Evolutionary conservation across 192 early-diverging fungal species (phyloP).

Genomic region (Phycomyces nitens): DNA sequence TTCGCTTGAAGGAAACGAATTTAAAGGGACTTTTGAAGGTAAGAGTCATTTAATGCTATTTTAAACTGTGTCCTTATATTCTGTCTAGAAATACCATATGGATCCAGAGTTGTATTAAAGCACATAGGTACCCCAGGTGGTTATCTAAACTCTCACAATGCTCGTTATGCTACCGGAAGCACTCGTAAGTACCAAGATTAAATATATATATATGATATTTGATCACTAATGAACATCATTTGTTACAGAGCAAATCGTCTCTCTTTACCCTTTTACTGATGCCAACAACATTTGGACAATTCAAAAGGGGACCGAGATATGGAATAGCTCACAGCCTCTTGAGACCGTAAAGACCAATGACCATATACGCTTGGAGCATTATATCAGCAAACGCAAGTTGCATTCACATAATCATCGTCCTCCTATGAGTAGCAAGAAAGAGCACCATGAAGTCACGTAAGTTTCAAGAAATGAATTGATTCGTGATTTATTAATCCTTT

Average conservation of each 20-base stretch:
- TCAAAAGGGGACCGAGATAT: slow-evolving; percentile 8
- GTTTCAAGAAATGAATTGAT: too few species aligned
- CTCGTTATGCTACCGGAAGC: slow-evolving; percentile 65
- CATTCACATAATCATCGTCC: slow-evolving; percentile 71
- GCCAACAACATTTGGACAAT: slow-evolving; percentile 84
- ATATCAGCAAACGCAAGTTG: slow-evolving; percentile 52
- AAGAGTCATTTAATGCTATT: slow-evolving; percentile 12
- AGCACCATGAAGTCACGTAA: slow-evolving; percentile 65
- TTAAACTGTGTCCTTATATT: not conserved
- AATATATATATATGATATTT: not conserved
- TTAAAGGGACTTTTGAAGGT: slow-evolving; percentile 44
- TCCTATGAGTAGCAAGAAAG: slow-evolving; percentile 59
- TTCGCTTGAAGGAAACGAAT: slow-evolving; percentile 68
- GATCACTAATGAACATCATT: too few species aligned
- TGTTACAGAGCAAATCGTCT: slow-evolving; percentile 74
- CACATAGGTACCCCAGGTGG: slow-evolving; percentile 73
- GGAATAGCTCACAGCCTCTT: slow-evolving; percentile 25
- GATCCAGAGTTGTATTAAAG: slow-evolving; percentile 58
- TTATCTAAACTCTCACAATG: slow-evolving; percentile 75
- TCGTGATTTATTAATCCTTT: not conserved
- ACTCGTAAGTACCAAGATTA: slow-evolving; percentile 47
- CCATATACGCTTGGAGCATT: slow-evolving; percentile 71
- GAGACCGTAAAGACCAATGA: slow-evolving; percentile 69
- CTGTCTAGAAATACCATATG: slow-evolving; percentile 60
- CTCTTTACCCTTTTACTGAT: slow-evolving; percentile 78